Base-by-base conservation (phyloP, 164 flowering plant genomes). In the Macadamia tetraphylla region DNA sequence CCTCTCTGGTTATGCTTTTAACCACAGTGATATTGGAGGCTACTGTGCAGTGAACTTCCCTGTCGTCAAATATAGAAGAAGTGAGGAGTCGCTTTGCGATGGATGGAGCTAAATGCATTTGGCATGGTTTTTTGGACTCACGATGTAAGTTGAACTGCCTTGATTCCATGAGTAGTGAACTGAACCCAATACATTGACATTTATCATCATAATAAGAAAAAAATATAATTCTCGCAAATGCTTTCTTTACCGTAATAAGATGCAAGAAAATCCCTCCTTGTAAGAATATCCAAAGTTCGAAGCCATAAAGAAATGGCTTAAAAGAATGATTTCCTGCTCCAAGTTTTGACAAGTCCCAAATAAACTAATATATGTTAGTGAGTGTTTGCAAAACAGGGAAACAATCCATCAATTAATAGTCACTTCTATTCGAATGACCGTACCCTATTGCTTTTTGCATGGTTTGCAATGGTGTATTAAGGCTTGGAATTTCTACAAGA, bases 11-110 rank as follows among this genome's bases (percentile, higher is more conserved):
- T 88, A 78, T 80, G 86, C 94, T 48, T 81, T 88, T 58, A 91
- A 91, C 71, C 97, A 88, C 73, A 91, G 97, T 74, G 94, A 91
- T 71, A 88, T 84, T 70, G 97, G 97, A 78, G 97, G 97, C 64
- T 91, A 91, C 71, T 91, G 94, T 73, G 70, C 97, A 56, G 92
- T 91, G 40, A 86, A 81, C 77, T 66, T 91, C 17, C 92, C 97
- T 40, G 49, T 91, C 51, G 72, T 91, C 46, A 82, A 80, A 74
- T 91, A 88, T 63, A 76, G 60, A 59, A 83, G 97, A 77, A 85
- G 85, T 64, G 89, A 91, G 73, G 97, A 91, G 78, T 69, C 88
- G 73, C 88, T 91, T 10, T 88, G 43, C 76, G 92, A 49, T 91
- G 94, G 92, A 87, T 87, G 90, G 94, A 91, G 81, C 71, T 91